Percentiles rank a stretch among this genome's conserved stretches.
Conservation (phyloP, 2,329 filamentous ascomycete species). For the Purpureocillium lavendulum region DNA sequence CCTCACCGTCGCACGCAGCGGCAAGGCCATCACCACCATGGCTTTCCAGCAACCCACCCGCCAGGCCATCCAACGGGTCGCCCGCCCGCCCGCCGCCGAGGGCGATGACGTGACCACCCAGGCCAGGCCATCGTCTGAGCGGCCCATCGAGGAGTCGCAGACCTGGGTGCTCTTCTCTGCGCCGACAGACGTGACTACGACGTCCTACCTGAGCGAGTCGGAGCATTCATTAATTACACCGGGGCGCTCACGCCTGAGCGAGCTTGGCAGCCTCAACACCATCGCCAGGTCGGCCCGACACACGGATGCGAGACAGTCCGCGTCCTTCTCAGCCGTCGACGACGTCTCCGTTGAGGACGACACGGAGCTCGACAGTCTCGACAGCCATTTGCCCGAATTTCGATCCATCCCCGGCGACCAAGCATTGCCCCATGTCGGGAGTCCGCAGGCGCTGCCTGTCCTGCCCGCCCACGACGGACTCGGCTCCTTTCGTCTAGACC, state of each 20-base stretch:
- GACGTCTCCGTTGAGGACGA: constrained; percentile 50
- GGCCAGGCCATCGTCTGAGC: constrained; percentile 16
- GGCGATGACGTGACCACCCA: constrained; percentile 19
- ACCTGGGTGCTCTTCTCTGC: constrained; percentile 97
- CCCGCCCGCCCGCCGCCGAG: constrained; percentile 31
- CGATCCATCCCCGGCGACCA: constrained; percentile 45
- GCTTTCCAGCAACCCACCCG: constrained; percentile 53
- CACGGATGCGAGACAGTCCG: constrained; percentile 31
- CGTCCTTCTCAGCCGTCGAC: constrained; percentile 27
- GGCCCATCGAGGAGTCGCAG: constrained; percentile 60
- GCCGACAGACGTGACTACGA: constrained; percentile 52
- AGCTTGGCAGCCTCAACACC: constrained; percentile 71
- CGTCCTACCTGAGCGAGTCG: constrained; percentile 61
- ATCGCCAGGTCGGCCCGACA: constrained; percentile 51
- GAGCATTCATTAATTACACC: constrained; percentile 55
- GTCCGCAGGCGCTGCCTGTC: constrained; percentile 51
- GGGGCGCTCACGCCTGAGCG: constrained; percentile 67
- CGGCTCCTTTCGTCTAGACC: constrained; percentile 68
- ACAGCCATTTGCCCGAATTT: constrained; percentile 86
- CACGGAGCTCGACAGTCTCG: constrained; percentile 82
- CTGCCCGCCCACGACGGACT: constrained; percentile 90
- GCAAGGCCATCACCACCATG: constrained; percentile 28
- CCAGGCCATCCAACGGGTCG: constrained; percentile 40
- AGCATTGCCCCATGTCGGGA: constrained; percentile 13
- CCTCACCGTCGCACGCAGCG: neutral